Evolutionary conservation across 2,329 filamentous ascomycete genomes (phyloP), one percentile per base, ranked within the genome.

Genomic region (Myotisia sp.): DNA sequence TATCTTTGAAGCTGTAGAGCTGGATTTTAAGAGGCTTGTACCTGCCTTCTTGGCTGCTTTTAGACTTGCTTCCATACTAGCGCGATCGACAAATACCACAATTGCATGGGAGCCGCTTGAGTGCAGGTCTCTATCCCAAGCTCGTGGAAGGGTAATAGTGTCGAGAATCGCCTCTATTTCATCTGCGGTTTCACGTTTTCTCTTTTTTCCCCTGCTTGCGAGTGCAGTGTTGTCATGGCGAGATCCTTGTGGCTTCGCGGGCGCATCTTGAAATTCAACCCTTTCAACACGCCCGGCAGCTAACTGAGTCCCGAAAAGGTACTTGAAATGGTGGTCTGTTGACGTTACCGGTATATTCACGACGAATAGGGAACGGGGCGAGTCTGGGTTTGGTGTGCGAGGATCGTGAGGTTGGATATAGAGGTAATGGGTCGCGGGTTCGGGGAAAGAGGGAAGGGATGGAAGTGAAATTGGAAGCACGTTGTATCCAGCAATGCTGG

Each of bases 281-380:
- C 63, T 67, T 55, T 92, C 83, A 30, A 95, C 79, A 29, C 79
- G 70, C 2, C 80, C 81, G 0, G 79, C 75, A 6, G 82, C 79
- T 0, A 94, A 68, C 10, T 92, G 70, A 1, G 69, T 64, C 1
- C 72, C 62, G 46, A 95, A 92, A 0, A 95, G 62, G 26, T 75
- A 67, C 28, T 83, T 76, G 26, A 95, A 67, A 47, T 86, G 81
- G 1, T 65, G 56, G 37, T 83, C 76, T 3, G 83, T 92, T 39
- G 83, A 77, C 52, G 94, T 86, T 42, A 79, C 67, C 5, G 90
- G 90, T 1, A 92, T 62, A 49, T 98, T 95, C 43, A 86, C 80
- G n/a, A 92, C 54, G 58, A 93, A 98, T 12, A 98, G 68, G 41
- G 81, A 85, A 46, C 86, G 76, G 10, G 73, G 63, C 47, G 87